These are phyloP conservation scores for Cavenderia fasciculata DNA, from an alignment of 78 protist genomes.

Conservation along the genomic window DNA sequence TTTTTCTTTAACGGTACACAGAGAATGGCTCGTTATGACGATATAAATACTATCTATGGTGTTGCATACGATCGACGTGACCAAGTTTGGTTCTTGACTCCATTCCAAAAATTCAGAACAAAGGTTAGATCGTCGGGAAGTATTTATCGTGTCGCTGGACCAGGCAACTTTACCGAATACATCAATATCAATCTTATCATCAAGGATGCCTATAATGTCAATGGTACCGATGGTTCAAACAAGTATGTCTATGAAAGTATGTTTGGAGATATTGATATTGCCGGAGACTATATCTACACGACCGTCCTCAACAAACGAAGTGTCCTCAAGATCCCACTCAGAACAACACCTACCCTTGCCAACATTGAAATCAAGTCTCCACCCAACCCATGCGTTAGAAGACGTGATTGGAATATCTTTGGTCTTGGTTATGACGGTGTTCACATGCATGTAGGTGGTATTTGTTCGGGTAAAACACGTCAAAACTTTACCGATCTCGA, in stretches of 20 bases:
- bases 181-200: background rate
- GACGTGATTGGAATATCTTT: background rate
- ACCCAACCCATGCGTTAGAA: background rate
- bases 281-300: constrained; percentile 27
- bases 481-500: background rate
- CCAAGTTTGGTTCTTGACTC: background rate
- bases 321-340: constrained; percentile 23
- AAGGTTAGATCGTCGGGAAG: background rate
- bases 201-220: background rate
- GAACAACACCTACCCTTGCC: background rate
- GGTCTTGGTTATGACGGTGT: constrained; percentile 58
- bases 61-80: constrained; percentile 26
- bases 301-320: background rate
- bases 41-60: constrained; percentile 19
- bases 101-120: background rate
- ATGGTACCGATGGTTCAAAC: background rate
- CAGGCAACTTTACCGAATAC: background rate
- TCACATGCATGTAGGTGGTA: constrained; percentile 40
- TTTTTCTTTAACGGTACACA: background rate
- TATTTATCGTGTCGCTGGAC: background rate
- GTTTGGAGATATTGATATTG: constrained; percentile 52
- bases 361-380: background rate
- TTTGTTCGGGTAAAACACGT: background rate
- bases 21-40: background rate
- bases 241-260: background rate